Percentiles rank a stretch among this genome's conserved stretches.
These are phyloP conservation scores for Parachaetomium inaequale DNA, from an alignment of 495 filamentous ascomycete genomes.

Conservation along the genomic window DNA sequence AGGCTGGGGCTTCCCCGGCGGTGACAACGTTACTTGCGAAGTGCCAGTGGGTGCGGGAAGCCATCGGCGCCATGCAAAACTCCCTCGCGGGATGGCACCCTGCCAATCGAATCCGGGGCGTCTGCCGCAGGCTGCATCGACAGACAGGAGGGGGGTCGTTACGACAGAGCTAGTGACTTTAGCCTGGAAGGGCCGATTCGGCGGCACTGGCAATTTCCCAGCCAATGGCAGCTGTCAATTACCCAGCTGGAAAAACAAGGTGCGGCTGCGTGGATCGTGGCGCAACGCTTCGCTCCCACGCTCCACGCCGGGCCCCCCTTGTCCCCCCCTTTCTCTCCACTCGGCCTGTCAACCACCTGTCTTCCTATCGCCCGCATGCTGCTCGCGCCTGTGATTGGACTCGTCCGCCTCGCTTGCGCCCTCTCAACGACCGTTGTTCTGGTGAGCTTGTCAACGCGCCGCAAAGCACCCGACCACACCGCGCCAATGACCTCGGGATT, in stretches of 20 bases:
- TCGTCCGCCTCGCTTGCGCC: slow-evolving; percentile 8
- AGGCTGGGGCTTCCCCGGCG: background rate
- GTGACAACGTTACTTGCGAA: slow-evolving; percentile 18
- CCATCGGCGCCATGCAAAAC: slow-evolving; percentile 28
- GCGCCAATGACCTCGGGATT: background rate
- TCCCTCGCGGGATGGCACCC: slow-evolving; percentile 34
- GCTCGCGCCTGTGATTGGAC: slow-evolving; percentile 13
- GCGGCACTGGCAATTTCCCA: slow-evolving; percentile 30
- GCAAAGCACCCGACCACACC: slow-evolving; percentile 2
- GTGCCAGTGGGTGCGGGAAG: slow-evolving; percentile 19
- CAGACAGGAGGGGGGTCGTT: slow-evolving; percentile 32
- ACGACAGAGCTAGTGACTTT: slow-evolving; percentile 31
- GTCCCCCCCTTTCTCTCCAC: background rate
- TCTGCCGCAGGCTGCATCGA: slow-evolving; percentile 30
- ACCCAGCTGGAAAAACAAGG: slow-evolving; percentile 34
- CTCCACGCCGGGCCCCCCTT: background rate
- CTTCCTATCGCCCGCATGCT: slow-evolving; percentile 6
- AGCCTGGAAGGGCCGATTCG: slow-evolving; percentile 44
- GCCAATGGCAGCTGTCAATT: slow-evolving; percentile 31
- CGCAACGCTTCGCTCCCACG: slow-evolving; percentile 13
- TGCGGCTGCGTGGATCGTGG: slow-evolving; percentile 41
- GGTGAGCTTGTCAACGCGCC: slow-evolving; percentile 1
- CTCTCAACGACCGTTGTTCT: background rate
- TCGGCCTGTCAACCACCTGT: background rate
- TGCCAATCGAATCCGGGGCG: slow-evolving; percentile 34